Evolutionary conservation across 805 yeast species (phyloP), one percentile per base, ranked within the genome.

Genomic region (Lachancea waltii): DNA sequence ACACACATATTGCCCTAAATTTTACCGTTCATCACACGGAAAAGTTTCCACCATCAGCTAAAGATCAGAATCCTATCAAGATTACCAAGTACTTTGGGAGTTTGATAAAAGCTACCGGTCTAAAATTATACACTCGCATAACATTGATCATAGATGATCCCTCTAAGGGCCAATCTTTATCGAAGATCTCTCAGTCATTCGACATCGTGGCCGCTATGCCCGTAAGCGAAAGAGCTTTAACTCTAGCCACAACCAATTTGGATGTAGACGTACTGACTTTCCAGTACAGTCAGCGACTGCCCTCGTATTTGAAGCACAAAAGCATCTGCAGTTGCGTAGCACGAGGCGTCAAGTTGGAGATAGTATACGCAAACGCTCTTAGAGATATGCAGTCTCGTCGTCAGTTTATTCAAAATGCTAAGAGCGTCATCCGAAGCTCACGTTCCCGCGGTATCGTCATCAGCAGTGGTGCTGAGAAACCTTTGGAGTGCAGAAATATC

Each of bases 141-240:
- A 92, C 97, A 0, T 53, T 92, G 6, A 65, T 77, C 9, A 72
- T 89, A 7, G 83, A 77, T 44, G 96, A 87, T 44, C 80, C 90
- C 1, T 68, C 85, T 6, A 83, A 83, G 46, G 77, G 83, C 30
- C 90, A 81, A 49, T 76, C 58, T 11, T 40, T 59, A 19, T 43
- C 58, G 10, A 60, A 58, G 36, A 56, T 59, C 13, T 53, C 61
- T 5, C 60, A 58, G 33, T 56, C 53, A 8, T 92, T 82, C 55
- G 97, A 92, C 56, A 60, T 92, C 2, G 68, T 92, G 6, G 85
- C 96, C 0, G 79, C 90, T 1, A 73, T 79, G 47, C 98, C 98
- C 1, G 50, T 67, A 16, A 74, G 81, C 35, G 98, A 92, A 55
- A 81, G 78, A 55, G 84, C 87, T 4, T 65, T 92, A 11, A 79